phyloP scores from a whole-genome alignment of 2,329 filamentous ascomycete species.

The Colletotrichum scovillei region DNA sequence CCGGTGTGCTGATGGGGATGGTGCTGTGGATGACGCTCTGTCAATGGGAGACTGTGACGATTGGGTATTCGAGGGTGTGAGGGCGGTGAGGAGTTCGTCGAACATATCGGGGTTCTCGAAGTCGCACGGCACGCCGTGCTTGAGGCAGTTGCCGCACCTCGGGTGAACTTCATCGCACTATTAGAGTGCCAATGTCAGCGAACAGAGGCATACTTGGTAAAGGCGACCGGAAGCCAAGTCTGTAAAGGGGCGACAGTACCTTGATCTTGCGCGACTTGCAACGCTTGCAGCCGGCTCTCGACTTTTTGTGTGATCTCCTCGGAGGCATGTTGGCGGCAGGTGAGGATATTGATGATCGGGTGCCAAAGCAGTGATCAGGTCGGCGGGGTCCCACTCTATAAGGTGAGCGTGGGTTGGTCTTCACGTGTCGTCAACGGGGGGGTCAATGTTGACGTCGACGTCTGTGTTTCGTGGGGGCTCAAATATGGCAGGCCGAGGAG shows the following conservation, averaged over 20 bases:
- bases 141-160: slow-evolving; percentile 73
- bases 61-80: slow-evolving; percentile 34
- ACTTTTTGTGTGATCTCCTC: slow-evolving; percentile 77
- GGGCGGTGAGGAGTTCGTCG: slow-evolving; percentile 54
- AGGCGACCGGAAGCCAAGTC: neutral
- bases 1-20: slow-evolving; percentile 36
- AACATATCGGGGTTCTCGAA: slow-evolving; percentile 66
- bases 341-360: neutral
- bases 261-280: slow-evolving; percentile 79
- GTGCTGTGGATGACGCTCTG: slow-evolving; percentile 41
- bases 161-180: slow-evolving; percentile 76
- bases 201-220: neutral
- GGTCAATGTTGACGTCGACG: slow-evolving; percentile 15
- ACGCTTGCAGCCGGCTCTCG: slow-evolving; percentile 72
- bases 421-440: slow-evolving; percentile 24
- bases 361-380: neutral
- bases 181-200: neutral
- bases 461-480: slow-evolving; percentile 8
- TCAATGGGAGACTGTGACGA: slow-evolving; percentile 39
- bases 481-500: slow-evolving; percentile 5
- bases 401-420: slow-evolving; percentile 9
- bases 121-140: slow-evolving; percentile 75
- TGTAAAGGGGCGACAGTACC: slow-evolving; percentile 51
- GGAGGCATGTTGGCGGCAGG: slow-evolving; percentile 64
- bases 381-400: slow-evolving; percentile 25